Evolutionary conservation across 1,284 basidiomycete genomes (phyloP), one percentile per base, ranked within the genome.

Genomic region (Vanrija sp.): DNA sequence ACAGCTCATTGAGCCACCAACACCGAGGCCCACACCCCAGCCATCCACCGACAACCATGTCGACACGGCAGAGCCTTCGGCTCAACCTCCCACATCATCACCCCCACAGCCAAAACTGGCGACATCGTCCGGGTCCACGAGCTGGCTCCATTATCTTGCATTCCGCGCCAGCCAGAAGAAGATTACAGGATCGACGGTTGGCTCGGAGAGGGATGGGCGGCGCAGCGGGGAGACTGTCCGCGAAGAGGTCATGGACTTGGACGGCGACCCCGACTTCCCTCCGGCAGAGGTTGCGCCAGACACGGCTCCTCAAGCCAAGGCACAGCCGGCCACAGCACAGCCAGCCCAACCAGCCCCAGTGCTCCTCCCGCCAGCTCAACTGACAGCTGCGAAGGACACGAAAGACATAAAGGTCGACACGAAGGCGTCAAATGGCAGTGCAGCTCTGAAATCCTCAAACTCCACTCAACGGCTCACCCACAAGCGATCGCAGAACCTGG

Each of bases 231-330:
- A 66, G 42, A 51, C 50, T 9, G 44, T 21, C 4, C 52, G 51
- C 6, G 67, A 69, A 43, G 71, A 73, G 39, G 66, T 73, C 18
- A 75, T 75, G 73, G 73, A 75, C 53, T 62, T 75, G 21, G 70
- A 68, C 15, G 46, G 54, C 14, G 73, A 75, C 58, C 72, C 73
- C 15, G 61, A 73, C 43, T 75, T 75, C 51, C 73, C 73, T 8
- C 19, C 58, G 1, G 38, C 55, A 3, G 43, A 60, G 40, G 29
- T 38, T 5, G 40, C 8, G n/a, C 21, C 42, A 1, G 2, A 14
- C 8, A 21, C n/a, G 15, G 29, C 25, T 6, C 6, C n/a, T 4
- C 21, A 19, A 28, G 42, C 9, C 42, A 26, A 18, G 42, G 29
- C 34, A 6, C 29, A 10, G 45, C 23, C 25, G 23, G n/a, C 7